phyloP scores from a whole-genome alignment of 179 eudicot genomes.

The Silene noctiflora region DNA sequence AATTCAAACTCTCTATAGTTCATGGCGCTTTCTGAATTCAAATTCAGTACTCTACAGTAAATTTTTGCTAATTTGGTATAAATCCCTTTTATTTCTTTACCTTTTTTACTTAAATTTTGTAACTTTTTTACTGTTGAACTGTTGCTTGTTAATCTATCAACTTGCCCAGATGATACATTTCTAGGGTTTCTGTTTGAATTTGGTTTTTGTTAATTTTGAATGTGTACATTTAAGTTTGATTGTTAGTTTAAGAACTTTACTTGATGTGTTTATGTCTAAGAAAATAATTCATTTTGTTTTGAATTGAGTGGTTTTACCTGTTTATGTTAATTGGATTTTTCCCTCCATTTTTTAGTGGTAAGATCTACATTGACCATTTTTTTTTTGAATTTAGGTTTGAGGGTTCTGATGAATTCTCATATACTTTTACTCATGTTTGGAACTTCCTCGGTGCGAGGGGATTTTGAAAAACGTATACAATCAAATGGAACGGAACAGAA shows the following conservation, averaged over 20 bases:
- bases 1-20: neutral
- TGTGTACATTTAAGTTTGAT: neutral
- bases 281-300: slow-evolving; percentile 2
- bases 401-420: slow-evolving; percentile 16
- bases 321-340: slow-evolving; percentile 12
- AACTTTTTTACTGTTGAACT: neutral
- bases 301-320: slow-evolving; percentile 9
- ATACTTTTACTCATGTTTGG: neutral
- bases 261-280: neutral
- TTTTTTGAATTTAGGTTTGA: slow-evolving; percentile 17
- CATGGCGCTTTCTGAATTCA: neutral
- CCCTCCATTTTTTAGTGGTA: slow-evolving; percentile 29
- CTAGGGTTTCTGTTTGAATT: slow-evolving; percentile 35
- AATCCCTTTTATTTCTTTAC: slow-evolving; percentile 1
- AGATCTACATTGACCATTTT: slow-evolving; percentile 21
- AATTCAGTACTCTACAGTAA: slow-evolving; percentile 18
- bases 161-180: slow-evolving; percentile 23
- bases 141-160: neutral
- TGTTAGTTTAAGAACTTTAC: neutral
- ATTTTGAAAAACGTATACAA: neutral
- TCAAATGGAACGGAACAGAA: neutral
- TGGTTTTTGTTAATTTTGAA: slow-evolving; percentile 5
- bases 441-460: no score
- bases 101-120: neutral
- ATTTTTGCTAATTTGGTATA: slow-evolving; percentile 2